Evolutionary conservation across 495 filamentous ascomycete species (phyloP).

Genomic region (Barbatosphaeria neglecta): DNA sequence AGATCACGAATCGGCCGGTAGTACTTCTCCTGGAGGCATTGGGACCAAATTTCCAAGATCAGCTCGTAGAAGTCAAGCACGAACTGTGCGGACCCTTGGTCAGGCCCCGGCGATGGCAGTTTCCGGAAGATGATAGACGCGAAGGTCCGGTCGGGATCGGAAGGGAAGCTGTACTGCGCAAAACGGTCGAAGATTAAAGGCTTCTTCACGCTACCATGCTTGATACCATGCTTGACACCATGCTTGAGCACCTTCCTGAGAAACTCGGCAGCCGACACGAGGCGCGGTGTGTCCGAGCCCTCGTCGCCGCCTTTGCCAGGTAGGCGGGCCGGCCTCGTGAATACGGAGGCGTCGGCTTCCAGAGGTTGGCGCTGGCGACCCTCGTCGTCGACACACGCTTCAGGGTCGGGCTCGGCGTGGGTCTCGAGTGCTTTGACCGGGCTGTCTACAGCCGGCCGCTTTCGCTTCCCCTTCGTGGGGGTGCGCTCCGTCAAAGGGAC

Average conservation of each 20-base stretch:
- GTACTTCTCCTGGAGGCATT: constrained; percentile 27
- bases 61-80: constrained; percentile 32
- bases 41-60: constrained; percentile 32
- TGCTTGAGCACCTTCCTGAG: constrained; percentile 32
- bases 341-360: too few relatives aligned
- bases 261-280: too few relatives aligned
- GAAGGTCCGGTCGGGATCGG: constrained; percentile 24
- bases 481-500: constrained; percentile 29
- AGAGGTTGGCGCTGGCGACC: too few relatives aligned
- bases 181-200: constrained; percentile 31
- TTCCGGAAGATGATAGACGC: constrained; percentile 32
- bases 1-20: constrained; percentile 32
- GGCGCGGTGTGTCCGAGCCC: too few relatives aligned
- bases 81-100: constrained; percentile 22
- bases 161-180: constrained; percentile 27
- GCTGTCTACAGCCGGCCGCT: constrained; percentile 37
- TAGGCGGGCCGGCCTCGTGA: too few relatives aligned
- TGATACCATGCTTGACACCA: constrained; percentile 16
- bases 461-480: constrained; percentile 38
- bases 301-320: too few relatives aligned
- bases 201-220: too few relatives aligned
- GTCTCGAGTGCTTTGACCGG: constrained; percentile 38
- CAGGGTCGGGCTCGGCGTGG: constrained; percentile 20
- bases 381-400: too few relatives aligned
- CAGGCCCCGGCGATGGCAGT: constrained; percentile 22